phyloP scores from a whole-genome alignment of 208 protist species.

The Leishmania martiniquensis region DNA sequence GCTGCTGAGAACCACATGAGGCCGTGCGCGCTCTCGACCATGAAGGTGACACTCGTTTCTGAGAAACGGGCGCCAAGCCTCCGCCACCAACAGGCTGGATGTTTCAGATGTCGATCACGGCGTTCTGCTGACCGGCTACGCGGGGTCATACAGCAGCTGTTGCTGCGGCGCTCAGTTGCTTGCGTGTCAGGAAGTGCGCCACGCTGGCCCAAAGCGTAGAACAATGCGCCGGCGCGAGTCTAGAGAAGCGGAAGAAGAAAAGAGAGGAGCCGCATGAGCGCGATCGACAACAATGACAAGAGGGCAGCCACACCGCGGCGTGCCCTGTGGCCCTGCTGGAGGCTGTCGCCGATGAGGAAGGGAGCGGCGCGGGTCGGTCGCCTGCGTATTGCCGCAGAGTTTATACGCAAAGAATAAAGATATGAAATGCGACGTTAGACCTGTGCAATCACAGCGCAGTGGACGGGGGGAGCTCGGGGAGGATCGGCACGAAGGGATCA shows the following conservation, averaged over 20 bases:
- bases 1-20: background rate
- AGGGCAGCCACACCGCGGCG: background rate
- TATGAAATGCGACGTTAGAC: no score
- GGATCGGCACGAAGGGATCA: background rate
- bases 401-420: background rate
- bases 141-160: no score
- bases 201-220: background rate
- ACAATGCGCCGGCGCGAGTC: background rate
- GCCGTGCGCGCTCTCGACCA: background rate
- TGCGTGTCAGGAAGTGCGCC: no score
- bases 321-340: background rate
- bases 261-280: background rate
- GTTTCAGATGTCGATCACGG: background rate
- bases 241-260: background rate
- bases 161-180: no score
- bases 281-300: background rate
- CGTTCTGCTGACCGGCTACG: background rate
- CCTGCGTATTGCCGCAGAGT: background rate
- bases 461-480: no score
- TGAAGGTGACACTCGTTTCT: background rate
- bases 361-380: background rate
- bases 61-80: background rate
- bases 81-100: background rate
- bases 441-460: no score
- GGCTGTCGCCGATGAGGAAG: no score